Percentiles rank a stretch among this genome's conserved stretches.
phyloP scores from a whole-genome alignment of 208 protist species.

The Leishmania martiniquensis region DNA sequence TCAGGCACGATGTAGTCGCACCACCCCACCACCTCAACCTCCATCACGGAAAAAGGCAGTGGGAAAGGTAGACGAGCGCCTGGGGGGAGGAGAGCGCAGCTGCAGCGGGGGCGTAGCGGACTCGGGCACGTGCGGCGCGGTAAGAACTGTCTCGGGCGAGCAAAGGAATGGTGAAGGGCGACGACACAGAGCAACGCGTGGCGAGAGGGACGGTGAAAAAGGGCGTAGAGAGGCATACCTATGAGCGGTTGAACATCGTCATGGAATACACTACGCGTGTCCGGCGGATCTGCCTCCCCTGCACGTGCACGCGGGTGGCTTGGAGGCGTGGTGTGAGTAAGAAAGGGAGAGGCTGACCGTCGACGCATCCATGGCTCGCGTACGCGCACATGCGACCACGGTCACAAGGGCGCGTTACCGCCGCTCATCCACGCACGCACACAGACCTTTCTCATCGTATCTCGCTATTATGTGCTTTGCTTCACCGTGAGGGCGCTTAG shows the following conservation, averaged over 20 bases:
- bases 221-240: background rate
- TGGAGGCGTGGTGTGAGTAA: background rate
- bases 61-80: background rate
- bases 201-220: background rate
- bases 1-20: slow-evolving; percentile 53
- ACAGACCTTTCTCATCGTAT: background rate
- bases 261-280: background rate
- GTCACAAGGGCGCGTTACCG: background rate
- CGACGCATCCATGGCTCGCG: too few species aligned
- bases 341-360: too few species aligned
- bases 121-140: background rate
- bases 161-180: background rate
- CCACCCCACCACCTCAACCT: slow-evolving; percentile 14
- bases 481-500: background rate
- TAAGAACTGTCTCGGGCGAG: background rate
- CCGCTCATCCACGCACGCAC: background rate
- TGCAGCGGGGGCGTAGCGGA: background rate
- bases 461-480: background rate
- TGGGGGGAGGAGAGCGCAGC: background rate
- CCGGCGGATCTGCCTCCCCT: background rate
- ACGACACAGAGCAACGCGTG: background rate
- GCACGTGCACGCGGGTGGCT: background rate
- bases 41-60: background rate
- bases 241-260: background rate
- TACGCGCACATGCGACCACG: too few species aligned